Percentiles rank a stretch among this genome's conserved stretches.
These are phyloP conservation scores for Talaromyces sp. DNA, from an alignment of 2,329 filamentous ascomycete species.

Conservation along the genomic window DNA sequence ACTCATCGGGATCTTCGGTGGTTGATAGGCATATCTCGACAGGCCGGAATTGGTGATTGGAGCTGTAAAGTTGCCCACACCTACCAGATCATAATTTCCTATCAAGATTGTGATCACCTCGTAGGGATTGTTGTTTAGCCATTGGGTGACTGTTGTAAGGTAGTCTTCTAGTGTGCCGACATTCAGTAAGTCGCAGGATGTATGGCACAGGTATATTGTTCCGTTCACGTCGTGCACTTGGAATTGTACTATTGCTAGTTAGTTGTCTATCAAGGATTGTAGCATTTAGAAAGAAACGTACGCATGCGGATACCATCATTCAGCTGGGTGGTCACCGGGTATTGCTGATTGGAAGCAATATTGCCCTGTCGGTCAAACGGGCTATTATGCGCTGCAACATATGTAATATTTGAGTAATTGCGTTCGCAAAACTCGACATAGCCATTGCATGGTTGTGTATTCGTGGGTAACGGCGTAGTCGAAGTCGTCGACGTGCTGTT, in stretches of 20 bases:
- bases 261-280: no score
- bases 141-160: conserved; percentile 62
- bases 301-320: conserved; percentile 64
- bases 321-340: conserved; percentile 64
- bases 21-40: conserved; percentile 65
- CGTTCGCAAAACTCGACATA: conserved; percentile 70
- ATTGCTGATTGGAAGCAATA: conserved; percentile 68
- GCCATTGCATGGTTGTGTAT: conserved; percentile 76
- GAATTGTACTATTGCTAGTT: conserved; percentile 49
- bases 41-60: conserved; percentile 70
- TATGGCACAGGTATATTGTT: conserved; percentile 75
- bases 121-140: conserved; percentile 73
- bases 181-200: conserved; percentile 74
- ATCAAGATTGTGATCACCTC: conserved; percentile 85
- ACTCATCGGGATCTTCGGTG: conserved; percentile 64
- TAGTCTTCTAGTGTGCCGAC: conserved; percentile 72
- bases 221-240: conserved; percentile 53
- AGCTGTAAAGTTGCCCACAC: conserved; percentile 57
- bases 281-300: conserved; percentile 28
- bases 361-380: conserved; percentile 68
- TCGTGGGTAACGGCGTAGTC: conserved; percentile 49
- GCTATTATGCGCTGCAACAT: conserved; percentile 74
- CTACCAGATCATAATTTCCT: conserved; percentile 74
- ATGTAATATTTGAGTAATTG: conserved; percentile 75
- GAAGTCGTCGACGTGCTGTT: conserved; percentile 32